phyloP scores from a whole-genome alignment of 345 rosid genomes.

The Euclidium syriacum region DNA sequence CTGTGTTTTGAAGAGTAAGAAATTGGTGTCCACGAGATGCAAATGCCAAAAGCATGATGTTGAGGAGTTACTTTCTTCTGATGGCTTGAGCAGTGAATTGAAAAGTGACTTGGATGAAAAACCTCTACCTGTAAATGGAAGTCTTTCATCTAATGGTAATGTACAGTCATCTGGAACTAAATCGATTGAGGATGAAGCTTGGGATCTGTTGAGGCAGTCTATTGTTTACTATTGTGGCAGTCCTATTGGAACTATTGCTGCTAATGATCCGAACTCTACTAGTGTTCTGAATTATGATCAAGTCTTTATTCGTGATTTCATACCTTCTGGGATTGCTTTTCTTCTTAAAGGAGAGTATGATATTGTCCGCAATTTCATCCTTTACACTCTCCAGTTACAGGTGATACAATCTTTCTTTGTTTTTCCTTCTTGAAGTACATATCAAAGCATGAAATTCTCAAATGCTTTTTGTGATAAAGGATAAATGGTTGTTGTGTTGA shows the following conservation, averaged over 20 bases:
- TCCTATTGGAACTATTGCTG: slow-evolving; percentile 93
- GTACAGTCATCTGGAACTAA: slow-evolving; percentile 29
- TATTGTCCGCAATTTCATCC: slow-evolving; percentile 82
- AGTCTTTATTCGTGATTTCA: slow-evolving; percentile 89
- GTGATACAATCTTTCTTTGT: slow-evolving; percentile 31
- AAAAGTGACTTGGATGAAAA: slow-evolving; percentile 29
- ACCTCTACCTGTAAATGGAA: slow-evolving; percentile 30
- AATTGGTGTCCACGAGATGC: slow-evolving; percentile 34
- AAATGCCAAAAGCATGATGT: slow-evolving; percentile 53
- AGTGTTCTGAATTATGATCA: slow-evolving; percentile 79
- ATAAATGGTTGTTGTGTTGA: background rate
- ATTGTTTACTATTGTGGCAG: slow-evolving; percentile 75
- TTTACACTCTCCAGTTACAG: slow-evolving; percentile 93
- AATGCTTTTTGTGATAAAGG: background rate
- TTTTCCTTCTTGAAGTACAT: background rate
- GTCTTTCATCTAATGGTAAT: slow-evolving; percentile 31
- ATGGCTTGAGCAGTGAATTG: slow-evolving; percentile 23
- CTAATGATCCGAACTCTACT: slow-evolving; percentile 69
- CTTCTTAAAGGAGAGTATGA: slow-evolving; percentile 92
- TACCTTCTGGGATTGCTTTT: slow-evolving; percentile 90
- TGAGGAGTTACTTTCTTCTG: slow-evolving; percentile 36
- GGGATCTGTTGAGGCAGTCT: slow-evolving; percentile 69
- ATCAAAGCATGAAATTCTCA: background rate
- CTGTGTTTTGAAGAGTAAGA: slow-evolving; percentile 7
- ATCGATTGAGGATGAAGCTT: slow-evolving; percentile 78